Percentiles rank a stretch among this genome's conserved stretches.
phyloP scores from a whole-genome alignment of 2,329 filamentous ascomycete genomes.

The Plectosphaerella plurivora region DNA sequence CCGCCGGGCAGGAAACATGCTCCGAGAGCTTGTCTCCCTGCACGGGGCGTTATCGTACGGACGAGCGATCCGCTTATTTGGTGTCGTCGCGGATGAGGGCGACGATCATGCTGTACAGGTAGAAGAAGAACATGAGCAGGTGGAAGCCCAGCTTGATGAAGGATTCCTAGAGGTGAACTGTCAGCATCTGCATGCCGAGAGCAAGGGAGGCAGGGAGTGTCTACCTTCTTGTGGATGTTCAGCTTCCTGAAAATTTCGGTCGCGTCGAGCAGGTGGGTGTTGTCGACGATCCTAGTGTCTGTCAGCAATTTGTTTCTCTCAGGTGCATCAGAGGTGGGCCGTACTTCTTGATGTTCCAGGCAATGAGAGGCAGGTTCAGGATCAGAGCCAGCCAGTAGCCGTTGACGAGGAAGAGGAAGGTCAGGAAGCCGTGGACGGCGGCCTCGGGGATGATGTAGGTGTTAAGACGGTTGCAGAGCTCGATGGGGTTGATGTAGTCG shows the following conservation, averaged over 20 bases:
- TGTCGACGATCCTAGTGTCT: constrained; percentile 79
- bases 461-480: constrained; percentile 99
- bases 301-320: neutral
- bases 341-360: constrained; percentile 97
- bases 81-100: constrained; percentile 94
- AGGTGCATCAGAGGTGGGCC: constrained; percentile 27
- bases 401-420: constrained; percentile 94
- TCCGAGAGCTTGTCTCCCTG: no score
- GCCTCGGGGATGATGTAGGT: constrained; percentile 99
- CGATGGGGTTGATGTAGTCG: constrained; percentile 99
- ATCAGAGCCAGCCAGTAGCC: constrained; percentile 95
- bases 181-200: neutral
- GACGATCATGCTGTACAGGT: constrained; percentile 98
- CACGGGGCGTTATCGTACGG: constrained; percentile 3
- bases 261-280: constrained; percentile 93
- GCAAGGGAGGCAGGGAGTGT: constrained; percentile 3
- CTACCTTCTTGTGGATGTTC: constrained; percentile 97
- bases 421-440: constrained; percentile 93
- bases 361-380: constrained; percentile 86
- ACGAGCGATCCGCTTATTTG: constrained; percentile 50
- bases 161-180: constrained; percentile 66
- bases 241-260: constrained; percentile 99
- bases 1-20: no score
- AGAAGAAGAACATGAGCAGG: constrained; percentile 99
- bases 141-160: constrained; percentile 99